Base-by-base conservation (phyloP, 495 filamentous ascomycete species). In the Bathelium albidoporum region DNA sequence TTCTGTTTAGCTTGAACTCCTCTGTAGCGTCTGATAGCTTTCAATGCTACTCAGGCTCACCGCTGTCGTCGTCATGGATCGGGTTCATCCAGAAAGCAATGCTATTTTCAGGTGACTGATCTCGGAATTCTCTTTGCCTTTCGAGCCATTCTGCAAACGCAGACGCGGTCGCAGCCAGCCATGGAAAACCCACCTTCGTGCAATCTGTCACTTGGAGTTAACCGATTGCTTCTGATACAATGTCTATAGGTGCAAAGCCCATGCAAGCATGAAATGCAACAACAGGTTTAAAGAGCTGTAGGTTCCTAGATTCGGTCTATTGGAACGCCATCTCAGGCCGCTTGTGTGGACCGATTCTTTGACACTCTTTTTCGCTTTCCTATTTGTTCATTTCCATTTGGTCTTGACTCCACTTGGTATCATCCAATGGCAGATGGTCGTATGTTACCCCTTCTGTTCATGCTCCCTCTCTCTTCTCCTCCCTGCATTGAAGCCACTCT, bases 371-470 rank as follows among this genome's bases (percentile, higher is more conserved):
- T 49, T 49, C 61, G 59, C 58, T 68, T 69, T 66, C 24, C 20
- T 49, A 58, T 55, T 20, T 29, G 29, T 36, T n/a, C 53, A 26
- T 16, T 52, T 28, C 61, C 59, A 59, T 60, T 72, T 66, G 58
- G 44, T 63, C 53, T 65, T 34, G 31, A 65, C 36, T 65, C 29
- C 43, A 59, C 28, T 43, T 5, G 26, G 65, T 65, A 32, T 49
- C 60, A 28, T 29, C 64, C 44, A 58, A 86, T 87, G 84, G 79
- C 83, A 62, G 84, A 87, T 77, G 83, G 83, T 74, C 73, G 83
- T 86, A 75, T 80, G 82, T 71, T 69, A 70, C 32, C 68, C 34
- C 65, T 26, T 68, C 58, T 24, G 22, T 14, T 31, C 49, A 11
- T 59, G 34, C 11, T 28, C 12, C 14, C 22, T 18, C 28, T 28